Base-by-base conservation (phyloP, 768 basidiomycete genomes). In the Leccinum sublutescens region DNA sequence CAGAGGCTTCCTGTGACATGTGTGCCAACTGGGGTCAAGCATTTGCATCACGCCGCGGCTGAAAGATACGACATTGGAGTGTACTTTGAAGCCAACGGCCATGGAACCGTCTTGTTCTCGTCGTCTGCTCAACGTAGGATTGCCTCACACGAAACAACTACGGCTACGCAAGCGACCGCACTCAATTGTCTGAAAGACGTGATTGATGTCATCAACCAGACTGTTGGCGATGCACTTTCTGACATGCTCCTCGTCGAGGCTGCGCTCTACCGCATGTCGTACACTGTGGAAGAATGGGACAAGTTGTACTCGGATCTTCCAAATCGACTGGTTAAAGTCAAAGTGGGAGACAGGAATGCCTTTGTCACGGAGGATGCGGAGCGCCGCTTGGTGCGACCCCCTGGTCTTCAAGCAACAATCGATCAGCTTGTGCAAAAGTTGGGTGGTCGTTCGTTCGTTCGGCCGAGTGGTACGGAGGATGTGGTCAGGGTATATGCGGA, bases 71-170 rank as follows among this genome's bases (percentile, higher is more conserved):
- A 93, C 70, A 82, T 99, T 56, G 97, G 97, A n/a, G 93, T 99
- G 49, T 99, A 99, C 76, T 99, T 99, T 68, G 97, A 99, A 74
- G 97, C 97, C 34, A 99, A 99, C 71, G 97, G 97, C 2, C 97
- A 99, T 66, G 97, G 97, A 33, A 99, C 97, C 3, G 93, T 98
- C 50, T 75, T 98, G 56, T 98, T 99, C 78, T 98, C 97, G 12
- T 83, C 81, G 7, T 72, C 81, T 19, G 89, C 93, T 4, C 80
- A 88, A 57, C 77, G 83, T 23, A 81, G 73, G 49, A 79, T 99
- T 43, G 66, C 76, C 31, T 74, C 77, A 23, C 78, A 91, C 68
- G 79, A 89, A 63, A 89, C 96, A 2, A 82, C 85, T 43, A 92
- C 92, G 2, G 87, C 91, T 21, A 89, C 90, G 10, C 93, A 96